Percentiles rank a stretch among this genome's conserved stretches.
phyloP scores from a whole-genome alignment of 2,329 filamentous ascomycete genomes.

The Rosellinia necatrix region DNA sequence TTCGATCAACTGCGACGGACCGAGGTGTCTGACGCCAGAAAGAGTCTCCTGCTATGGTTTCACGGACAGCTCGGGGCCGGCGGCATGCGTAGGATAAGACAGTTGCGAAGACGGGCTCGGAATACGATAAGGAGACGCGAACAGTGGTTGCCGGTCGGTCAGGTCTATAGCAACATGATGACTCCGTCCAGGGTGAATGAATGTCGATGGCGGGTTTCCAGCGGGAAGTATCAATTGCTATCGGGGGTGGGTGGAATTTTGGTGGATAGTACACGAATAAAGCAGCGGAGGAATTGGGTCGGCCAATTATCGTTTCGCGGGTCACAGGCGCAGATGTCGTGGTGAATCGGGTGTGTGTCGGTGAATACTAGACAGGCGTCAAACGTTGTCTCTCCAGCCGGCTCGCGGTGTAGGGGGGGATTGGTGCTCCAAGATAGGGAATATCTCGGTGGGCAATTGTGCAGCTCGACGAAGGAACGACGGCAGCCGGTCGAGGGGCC shows the following conservation, averaged over 20 bases:
- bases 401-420: conserved; percentile 20
- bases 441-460: background rate
- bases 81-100: conserved; percentile 2
- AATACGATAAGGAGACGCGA: background rate
- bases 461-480: background rate
- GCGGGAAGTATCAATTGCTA: conserved; percentile 8
- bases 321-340: background rate
- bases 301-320: conserved; percentile 16
- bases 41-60: background rate
- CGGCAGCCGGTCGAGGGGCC: background rate
- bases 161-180: conserved; percentile 30
- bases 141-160: conserved; percentile 17
- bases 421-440: background rate
- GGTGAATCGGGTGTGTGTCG: conserved; percentile 17
- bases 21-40: background rate
- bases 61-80: background rate
- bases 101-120: background rate
- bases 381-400: conserved; percentile 1
- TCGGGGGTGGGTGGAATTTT: conserved; percentile 2
- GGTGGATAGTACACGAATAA: conserved; percentile 12
- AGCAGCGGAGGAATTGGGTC: conserved; percentile 14
- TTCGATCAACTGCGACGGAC: background rate
- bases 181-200: conserved; percentile 20
- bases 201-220: conserved; percentile 10
- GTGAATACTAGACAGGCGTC: conserved; percentile 32